Evolutionary conservation across 306 rosid genomes (phyloP), one percentile per base, ranked within the genome.

Genomic region (Boehmeria nivea): DNA sequence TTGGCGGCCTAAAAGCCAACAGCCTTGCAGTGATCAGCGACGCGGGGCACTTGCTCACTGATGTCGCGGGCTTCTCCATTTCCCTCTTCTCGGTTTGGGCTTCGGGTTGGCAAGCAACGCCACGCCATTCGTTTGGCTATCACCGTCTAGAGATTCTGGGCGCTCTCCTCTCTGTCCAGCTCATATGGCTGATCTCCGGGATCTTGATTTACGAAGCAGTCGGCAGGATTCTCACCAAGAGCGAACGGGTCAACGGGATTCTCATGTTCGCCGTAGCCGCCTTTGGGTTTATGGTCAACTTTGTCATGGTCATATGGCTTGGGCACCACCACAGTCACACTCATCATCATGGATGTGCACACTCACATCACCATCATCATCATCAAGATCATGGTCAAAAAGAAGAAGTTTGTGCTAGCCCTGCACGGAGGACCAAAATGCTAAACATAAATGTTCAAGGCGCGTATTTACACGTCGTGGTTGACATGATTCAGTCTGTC

Each of bases 41-140:
- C 73, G 99, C 99, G 52, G 95, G 81, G 6, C 99, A 91, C 74
- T 75, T 91, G 78, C 86, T 91, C 17, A 77, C 94, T 51, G 95
- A 91, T 61, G 78, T 87, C 42, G 79, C 78, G 17, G 95, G 99
- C 39, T 91, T 91, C 63, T 57, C 74, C 8, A 65, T 87, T 64
- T 83, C 99, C 49, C 95, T 85, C 20, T 91, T 85, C 48, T 77
- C 99, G 2, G 83, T 87, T 1, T 75, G 86, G 83, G 99, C 94
- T 54, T 84, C 99, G 0, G 71, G 89, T 57, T 91, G 99, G 99
- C 78, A 67, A 68, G 89, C 94, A 17, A 87, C 95, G 2, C 77
- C 94, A 0, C 48, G 57, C 27, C 89, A 83, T 26, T 85, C 99
- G 24, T 91, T 80, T 0, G 99, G 99, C 51, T 87, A 76, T 76